These are phyloP conservation scores for Hypoxylon sp. DNA, from an alignment of 2,329 filamentous ascomycete genomes.

Conservation along the genomic window DNA sequence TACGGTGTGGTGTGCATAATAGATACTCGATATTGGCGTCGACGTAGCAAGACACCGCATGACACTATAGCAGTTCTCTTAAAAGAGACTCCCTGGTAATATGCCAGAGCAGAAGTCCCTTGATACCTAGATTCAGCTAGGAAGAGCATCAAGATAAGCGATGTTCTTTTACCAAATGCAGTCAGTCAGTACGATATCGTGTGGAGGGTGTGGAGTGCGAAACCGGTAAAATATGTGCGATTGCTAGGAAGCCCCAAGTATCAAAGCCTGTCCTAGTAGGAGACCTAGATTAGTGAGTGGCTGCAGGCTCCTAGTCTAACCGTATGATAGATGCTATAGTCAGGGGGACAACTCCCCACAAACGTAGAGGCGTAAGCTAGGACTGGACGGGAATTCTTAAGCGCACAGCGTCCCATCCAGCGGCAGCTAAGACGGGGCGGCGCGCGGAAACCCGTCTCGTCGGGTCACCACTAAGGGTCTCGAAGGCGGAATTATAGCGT, in stretches of 20 bases:
- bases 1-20: conserved; percentile 13
- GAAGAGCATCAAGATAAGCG: conserved; percentile 17
- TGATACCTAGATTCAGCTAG: conserved; percentile 8
- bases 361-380: conserved; percentile 34
- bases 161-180: conserved; percentile 27
- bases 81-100: neutral
- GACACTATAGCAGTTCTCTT: conserved; percentile 12
- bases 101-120: conserved; percentile 13
- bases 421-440: conserved; percentile 48
- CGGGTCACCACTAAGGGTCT: conserved; percentile 38
- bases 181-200: neutral
- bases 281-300: conserved; percentile 10
- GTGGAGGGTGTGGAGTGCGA: conserved; percentile 6
- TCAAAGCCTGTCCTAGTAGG: conserved; percentile 9
- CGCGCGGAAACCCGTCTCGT: conserved; percentile 47
- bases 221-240: conserved; percentile 4
- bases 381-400: conserved; percentile 48
- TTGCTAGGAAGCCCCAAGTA: neutral
- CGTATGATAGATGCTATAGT: conserved; percentile 18
- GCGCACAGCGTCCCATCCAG: conserved; percentile 45
- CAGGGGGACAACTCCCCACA: conserved; percentile 28
- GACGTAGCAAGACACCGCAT: conserved; percentile 7
- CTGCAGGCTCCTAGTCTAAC: conserved; percentile 3
- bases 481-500: conserved; percentile 22
- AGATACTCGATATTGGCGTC: conserved; percentile 8